Base-by-base conservation (phyloP, 352 stramenopile genomes). In the Elongisporangium senticosum region DNA sequence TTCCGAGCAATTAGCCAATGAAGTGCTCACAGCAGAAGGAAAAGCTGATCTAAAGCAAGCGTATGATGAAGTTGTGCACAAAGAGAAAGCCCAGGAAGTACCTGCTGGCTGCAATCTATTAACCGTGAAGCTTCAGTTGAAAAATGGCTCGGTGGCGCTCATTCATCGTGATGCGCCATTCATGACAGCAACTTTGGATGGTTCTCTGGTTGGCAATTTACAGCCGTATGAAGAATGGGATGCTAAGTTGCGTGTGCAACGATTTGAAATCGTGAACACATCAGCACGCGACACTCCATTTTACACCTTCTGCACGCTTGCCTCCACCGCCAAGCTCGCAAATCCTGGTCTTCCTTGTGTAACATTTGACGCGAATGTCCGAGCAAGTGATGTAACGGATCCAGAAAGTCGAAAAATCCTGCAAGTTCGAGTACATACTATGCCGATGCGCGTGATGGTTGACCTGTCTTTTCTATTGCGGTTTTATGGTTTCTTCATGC, bases 161-260 rank as follows among this genome's bases (percentile, higher is more conserved):
- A 87, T 77, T 51, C 73, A 87, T 21, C 79, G 72, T 1, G 64
- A 73, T 15, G 56, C 52, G 1, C 71, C 77, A 24, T 84, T 89
- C 58, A 59, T 88, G 8, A 75, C 65, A 39, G 76, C 63, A 0
- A 78, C 51, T 19, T 56, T 89, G 3, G 68, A 74, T 21, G 79
- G 81, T 5, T 89, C 78, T 7, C 56, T 91, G 14, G 57, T 58
- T 13, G 60, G 87, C 14, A 83, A 90, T 56, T 52, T 90, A 13
- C 77, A 87, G 40, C 84, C 84, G 20, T 71, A 79, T 39, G 72
- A 89, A 17, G 77, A 86, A 24, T 93, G 81, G 81, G 77, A 89
- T 22, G 66, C 69, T 0, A 70, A 59, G 17, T 78, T 90, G 15
- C 77, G 78, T 5, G 61, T 93, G 6, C 71, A 91, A 48, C 67